Evolutionary conservation across 2,329 filamentous ascomycete species (phyloP).

Genomic region (Cladophialophora carrionii): DNA sequence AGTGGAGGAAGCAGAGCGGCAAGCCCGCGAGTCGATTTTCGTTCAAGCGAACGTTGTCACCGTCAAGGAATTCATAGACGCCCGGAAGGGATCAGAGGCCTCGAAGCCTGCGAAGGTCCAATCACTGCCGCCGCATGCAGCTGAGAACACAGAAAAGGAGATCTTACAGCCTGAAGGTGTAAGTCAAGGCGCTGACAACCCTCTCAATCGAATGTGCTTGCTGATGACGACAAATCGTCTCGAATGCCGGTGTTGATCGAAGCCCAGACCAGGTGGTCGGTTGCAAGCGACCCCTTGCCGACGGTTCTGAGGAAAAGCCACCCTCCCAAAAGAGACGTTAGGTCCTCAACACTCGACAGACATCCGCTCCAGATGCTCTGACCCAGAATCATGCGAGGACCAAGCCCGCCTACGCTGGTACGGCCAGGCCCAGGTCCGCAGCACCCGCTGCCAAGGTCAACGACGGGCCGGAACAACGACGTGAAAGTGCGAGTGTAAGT

Average conservation of each 20-base stretch:
- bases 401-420: background rate
- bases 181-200: background rate
- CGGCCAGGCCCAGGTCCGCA: background rate
- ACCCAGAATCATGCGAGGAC: background rate
- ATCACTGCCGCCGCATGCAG: background rate
- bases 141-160: background rate
- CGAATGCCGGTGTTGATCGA: background rate
- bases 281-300: background rate
- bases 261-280: background rate
- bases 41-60: background rate
- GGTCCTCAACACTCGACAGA: background rate
- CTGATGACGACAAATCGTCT: background rate
- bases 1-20: background rate
- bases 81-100: background rate
- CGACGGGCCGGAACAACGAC: background rate
- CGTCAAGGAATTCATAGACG: background rate
- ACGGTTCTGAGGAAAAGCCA: background rate
- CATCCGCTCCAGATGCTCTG: background rate
- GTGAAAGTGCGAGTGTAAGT: background rate
- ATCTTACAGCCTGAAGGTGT: background rate
- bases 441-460: background rate
- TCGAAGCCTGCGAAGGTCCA: background rate
- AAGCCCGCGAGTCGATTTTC: background rate
- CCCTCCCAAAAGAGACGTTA: background rate
- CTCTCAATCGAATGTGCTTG: background rate